phyloP scores from a whole-genome alignment of 1,284 basidiomycete species.

The Malassezia equina region DNA sequence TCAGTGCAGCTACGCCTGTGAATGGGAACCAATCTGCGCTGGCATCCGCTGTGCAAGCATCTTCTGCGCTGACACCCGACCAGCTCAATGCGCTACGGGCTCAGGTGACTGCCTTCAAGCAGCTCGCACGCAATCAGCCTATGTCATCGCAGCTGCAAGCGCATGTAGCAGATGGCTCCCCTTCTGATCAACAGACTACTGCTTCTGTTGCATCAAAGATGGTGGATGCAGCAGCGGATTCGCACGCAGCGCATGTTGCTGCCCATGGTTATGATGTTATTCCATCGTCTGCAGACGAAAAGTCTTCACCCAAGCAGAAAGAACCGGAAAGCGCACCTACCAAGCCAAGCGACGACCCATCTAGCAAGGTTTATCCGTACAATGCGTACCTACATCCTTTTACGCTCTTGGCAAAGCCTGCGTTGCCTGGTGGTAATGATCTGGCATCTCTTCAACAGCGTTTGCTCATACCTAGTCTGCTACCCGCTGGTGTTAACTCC shows the following conservation, averaged over 20 bases:
- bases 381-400: constrained; percentile 86
- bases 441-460: constrained; percentile 63
- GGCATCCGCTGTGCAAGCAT: constrained; percentile 15
- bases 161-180: constrained; percentile 51
- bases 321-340: constrained; percentile 26
- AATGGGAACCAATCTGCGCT: background rate
- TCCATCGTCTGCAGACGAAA: constrained; percentile 7
- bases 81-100: constrained; percentile 75
- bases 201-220: constrained; percentile 67
- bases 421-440: constrained; percentile 29
- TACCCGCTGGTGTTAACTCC: constrained; percentile 87
- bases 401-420: constrained; percentile 51
- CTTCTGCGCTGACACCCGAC: constrained; percentile 49
- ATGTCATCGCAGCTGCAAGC: constrained; percentile 67
- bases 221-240: constrained; percentile 58
- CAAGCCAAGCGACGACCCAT: constrained; percentile 57
- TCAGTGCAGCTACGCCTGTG: constrained; percentile 44
- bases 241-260: constrained; percentile 57
- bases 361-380: constrained; percentile 82
- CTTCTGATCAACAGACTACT: constrained; percentile 55
- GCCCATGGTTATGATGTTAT: constrained; percentile 40
- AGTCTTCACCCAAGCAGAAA: constrained; percentile 17
- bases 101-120: constrained; percentile 82
- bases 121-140: constrained; percentile 66
- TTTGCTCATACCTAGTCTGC: constrained; percentile 73